These are phyloP conservation scores for Crithidia sp. DNA, from an alignment of 208 protist genomes.

Conservation along the genomic window DNA sequence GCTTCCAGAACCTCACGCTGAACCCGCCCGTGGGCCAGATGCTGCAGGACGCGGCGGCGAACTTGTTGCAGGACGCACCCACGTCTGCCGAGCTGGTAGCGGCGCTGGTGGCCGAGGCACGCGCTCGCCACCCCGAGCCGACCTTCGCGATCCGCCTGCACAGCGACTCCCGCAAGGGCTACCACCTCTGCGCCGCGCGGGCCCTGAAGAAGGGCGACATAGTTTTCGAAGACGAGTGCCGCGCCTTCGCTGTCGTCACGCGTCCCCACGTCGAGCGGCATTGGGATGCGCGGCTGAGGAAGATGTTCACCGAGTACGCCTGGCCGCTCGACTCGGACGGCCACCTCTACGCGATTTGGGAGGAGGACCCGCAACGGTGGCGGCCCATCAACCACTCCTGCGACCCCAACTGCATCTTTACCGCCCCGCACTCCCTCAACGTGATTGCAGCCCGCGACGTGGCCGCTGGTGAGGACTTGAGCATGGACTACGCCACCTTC, in stretches of 20 bases:
- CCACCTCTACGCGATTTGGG: conserved; percentile 89
- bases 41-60: background rate
- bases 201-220: conserved; percentile 56
- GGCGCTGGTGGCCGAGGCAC: conserved; percentile 26
- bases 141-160: conserved; percentile 44
- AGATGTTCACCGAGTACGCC: conserved; percentile 85
- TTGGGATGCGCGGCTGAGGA: conserved; percentile 57
- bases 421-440: conserved; percentile 83
- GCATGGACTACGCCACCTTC: conserved; percentile 92
- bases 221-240: conserved; percentile 83
- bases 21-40: conserved; percentile 14
- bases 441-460: conserved; percentile 79
- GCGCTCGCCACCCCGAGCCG: conserved; percentile 15
- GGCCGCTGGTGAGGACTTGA: conserved; percentile 73
- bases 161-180: conserved; percentile 56
- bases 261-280: conserved; percentile 59
- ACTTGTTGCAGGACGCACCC: background rate
- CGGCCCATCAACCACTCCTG: conserved; percentile 90
- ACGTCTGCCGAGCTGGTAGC: conserved; percentile 4
- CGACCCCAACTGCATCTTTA: conserved; percentile 87
- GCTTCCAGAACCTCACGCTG: conserved; percentile 34
- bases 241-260: conserved; percentile 78
- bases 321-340: conserved; percentile 87
- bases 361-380: conserved; percentile 76
- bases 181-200: conserved; percentile 62